These are phyloP conservation scores for Puccinellia tenuiflora DNA, from an alignment of 176 grass and related monocot species.

Conservation along the genomic window DNA sequence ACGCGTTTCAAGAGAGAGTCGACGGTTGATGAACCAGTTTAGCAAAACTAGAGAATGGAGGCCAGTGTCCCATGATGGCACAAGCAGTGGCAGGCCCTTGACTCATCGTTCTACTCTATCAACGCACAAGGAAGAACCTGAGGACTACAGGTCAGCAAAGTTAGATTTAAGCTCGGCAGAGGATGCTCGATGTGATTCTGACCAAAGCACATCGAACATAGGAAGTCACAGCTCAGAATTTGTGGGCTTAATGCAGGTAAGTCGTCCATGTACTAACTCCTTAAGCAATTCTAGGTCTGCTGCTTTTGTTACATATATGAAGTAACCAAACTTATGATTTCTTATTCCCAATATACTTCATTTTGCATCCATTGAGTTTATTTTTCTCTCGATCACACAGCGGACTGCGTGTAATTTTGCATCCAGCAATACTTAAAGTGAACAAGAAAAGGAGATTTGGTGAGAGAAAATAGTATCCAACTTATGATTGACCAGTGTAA, in stretches of 20 bases:
- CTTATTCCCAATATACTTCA: background rate
- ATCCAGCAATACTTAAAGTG: background rate
- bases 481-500: background rate
- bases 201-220: slow-evolving; percentile 24
- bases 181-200: slow-evolving; percentile 27
- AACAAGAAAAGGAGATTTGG: background rate
- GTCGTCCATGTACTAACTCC: background rate
- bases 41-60: slow-evolving; percentile 27
- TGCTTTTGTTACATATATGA: background rate
- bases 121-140: slow-evolving; percentile 81
- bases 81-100: slow-evolving; percentile 32
- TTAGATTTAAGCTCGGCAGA: slow-evolving; percentile 38
- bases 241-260: slow-evolving; percentile 55
- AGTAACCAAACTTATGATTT: background rate
- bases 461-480: background rate
- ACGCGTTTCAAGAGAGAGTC: slow-evolving; percentile 55
- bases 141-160: slow-evolving; percentile 58
- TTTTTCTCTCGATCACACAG: too few relatives aligned
- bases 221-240: slow-evolving; percentile 23
- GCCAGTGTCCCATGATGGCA: slow-evolving; percentile 27
- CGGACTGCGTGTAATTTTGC: too few relatives aligned
- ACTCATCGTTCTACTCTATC: slow-evolving; percentile 45
- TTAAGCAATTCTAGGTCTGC: background rate
- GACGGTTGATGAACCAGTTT: slow-evolving; percentile 43
- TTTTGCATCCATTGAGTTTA: background rate